Evolutionary conservation across 371 early-diverging fungal genomes (phyloP).

Genomic region (Actinomortierella wolfii): DNA sequence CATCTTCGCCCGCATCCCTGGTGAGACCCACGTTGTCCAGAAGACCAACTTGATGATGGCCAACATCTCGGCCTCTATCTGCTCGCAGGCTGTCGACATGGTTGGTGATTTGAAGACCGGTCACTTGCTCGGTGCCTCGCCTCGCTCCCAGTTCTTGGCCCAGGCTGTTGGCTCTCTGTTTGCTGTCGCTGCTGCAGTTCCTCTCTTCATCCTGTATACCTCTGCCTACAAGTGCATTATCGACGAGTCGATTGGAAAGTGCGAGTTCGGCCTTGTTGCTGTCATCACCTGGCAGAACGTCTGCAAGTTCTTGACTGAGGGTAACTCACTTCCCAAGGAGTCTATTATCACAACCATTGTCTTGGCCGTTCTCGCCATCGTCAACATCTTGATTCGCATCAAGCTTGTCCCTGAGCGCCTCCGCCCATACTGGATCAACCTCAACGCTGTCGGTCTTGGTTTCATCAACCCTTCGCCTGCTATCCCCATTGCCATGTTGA

Average conservation of each 20-base stretch:
- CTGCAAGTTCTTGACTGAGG: conserved; percentile 59
- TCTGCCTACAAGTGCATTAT: conserved; percentile 67
- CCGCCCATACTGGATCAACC: conserved; percentile 61
- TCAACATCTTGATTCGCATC: conserved; percentile 54
- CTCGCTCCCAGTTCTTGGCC: conserved; percentile 69
- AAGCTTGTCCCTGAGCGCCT: conserved; percentile 59
- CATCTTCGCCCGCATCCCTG: conserved; percentile 63
- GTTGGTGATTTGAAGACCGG: conserved; percentile 72
- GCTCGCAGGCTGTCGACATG: conserved; percentile 71
- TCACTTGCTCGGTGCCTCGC: conserved; percentile 67
- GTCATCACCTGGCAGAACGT: conserved; percentile 73
- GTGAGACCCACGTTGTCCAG: conserved; percentile 43
- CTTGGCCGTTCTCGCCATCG: conserved; percentile 53
- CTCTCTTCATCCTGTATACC: conserved; percentile 66
- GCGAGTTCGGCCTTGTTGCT: conserved; percentile 62
- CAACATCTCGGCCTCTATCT: conserved; percentile 63
- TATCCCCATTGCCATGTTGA: conserved; percentile 62
- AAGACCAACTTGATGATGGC: conserved; percentile 68
- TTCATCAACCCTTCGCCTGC: conserved; percentile 67
- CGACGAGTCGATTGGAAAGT: conserved; percentile 34
- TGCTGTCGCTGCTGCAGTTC: conserved; percentile 62
- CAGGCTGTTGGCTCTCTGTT: conserved; percentile 69
- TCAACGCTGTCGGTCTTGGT: conserved; percentile 73
- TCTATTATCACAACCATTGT: conserved; percentile 57
- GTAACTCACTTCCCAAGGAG: conserved; percentile 46